These are phyloP conservation scores for Catharanthus roseus DNA, from an alignment of 257 asterid species.

Conservation along the genomic window DNA sequence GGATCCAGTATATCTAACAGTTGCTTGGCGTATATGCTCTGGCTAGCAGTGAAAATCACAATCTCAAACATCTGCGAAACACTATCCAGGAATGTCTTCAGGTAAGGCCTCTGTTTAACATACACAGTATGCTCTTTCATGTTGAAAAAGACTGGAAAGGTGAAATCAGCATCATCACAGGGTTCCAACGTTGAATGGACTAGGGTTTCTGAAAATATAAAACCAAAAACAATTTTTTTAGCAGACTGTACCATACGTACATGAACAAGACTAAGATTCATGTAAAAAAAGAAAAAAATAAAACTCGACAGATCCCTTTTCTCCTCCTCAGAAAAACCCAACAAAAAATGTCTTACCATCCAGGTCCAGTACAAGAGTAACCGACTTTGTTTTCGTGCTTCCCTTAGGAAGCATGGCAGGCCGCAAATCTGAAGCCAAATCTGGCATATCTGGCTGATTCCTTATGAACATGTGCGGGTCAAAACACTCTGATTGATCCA, in stretches of 20 bases:
- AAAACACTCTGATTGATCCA: conserved; percentile 61
- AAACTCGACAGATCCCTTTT: neutral
- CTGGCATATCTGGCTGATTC: conserved; percentile 60
- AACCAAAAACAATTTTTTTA: neutral
- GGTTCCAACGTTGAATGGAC: conserved; percentile 86
- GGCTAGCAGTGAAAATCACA: conserved; percentile 93
- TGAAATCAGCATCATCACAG: conserved; percentile 82
- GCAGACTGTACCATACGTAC: neutral
- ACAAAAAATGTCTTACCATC: conserved; percentile 56
- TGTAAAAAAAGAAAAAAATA: neutral
- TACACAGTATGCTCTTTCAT: conserved; percentile 78
- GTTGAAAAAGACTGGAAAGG: conserved; percentile 79
- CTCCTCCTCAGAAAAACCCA: neutral
- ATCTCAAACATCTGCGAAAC: conserved; percentile 85
- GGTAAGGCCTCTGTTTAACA: conserved; percentile 87
- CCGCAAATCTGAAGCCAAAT: conserved; percentile 30
- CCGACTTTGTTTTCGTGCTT: conserved; percentile 38
- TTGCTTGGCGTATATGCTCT: conserved; percentile 85
- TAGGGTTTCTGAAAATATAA: conserved; percentile 70
- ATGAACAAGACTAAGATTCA: neutral
- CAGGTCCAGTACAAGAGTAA: conserved; percentile 83
- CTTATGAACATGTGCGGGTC: conserved; percentile 85
- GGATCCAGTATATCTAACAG: conserved; percentile 91
- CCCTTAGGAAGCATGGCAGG: conserved; percentile 38
- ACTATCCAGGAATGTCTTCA: conserved; percentile 60